Evolutionary conservation across 1,284 basidiomycete species (phyloP).

Genomic region (Apiotrichum gamsii): DNA sequence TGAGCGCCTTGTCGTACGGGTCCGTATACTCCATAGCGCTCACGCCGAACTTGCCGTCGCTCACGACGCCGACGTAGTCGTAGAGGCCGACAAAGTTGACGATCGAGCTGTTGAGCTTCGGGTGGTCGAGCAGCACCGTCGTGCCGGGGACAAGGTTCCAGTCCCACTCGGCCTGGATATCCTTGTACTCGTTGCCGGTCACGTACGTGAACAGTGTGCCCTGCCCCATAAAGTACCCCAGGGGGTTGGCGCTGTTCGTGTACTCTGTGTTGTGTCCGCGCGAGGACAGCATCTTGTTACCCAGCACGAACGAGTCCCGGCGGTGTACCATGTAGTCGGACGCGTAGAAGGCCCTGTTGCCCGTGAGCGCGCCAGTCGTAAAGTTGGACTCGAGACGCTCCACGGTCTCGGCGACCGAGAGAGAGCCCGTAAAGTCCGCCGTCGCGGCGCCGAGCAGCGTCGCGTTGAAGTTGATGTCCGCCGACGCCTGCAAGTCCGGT

Average conservation of each 20-base stretch:
- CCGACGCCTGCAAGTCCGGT: constrained; percentile 56
- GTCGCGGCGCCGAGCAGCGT: constrained; percentile 49
- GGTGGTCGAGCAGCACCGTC: constrained; percentile 57
- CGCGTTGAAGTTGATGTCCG: constrained; percentile 56
- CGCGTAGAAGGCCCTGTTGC: constrained; percentile 61
- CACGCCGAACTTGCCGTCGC: constrained; percentile 54
- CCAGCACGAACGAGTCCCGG: constrained; percentile 56
- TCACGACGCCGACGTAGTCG: constrained; percentile 59
- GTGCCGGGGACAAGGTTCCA: constrained; percentile 66
- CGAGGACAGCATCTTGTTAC: constrained; percentile 60
- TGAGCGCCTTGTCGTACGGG: constrained; percentile 54
- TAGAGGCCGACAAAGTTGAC: constrained; percentile 51
- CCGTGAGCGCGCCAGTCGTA: constrained; percentile 47
- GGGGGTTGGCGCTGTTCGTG: constrained; percentile 55
- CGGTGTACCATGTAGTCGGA: constrained; percentile 66
- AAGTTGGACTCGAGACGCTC: constrained; percentile 44
- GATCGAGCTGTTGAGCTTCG: constrained; percentile 49
- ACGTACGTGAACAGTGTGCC: constrained; percentile 60
- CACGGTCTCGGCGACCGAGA: constrained; percentile 49
- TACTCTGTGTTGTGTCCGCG: constrained; percentile 62
- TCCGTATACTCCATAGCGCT: constrained; percentile 54
- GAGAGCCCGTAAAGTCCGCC: constrained; percentile 41
- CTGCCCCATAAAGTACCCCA: constrained; percentile 63
- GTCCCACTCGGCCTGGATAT: constrained; percentile 63
- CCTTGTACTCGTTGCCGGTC: constrained; percentile 60